Conservation (phyloP, 2,329 filamentous ascomycete species). For the Colletotrichum viniferum region DNA sequence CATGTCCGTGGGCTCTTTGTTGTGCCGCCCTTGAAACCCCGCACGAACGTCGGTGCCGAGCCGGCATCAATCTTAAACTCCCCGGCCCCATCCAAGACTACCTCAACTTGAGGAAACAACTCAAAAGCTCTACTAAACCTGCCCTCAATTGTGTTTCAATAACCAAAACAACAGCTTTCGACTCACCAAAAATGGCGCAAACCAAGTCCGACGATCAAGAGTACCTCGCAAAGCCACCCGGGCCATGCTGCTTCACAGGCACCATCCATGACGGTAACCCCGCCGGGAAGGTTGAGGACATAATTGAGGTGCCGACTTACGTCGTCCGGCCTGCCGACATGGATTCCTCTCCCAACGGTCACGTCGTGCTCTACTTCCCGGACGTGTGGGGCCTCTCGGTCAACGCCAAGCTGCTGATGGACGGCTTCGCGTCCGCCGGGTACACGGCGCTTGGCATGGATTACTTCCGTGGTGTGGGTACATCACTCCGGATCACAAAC, state of each 20-base stretch:
- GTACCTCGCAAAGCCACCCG: conserved; percentile 36
- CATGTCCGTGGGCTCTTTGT: background rate
- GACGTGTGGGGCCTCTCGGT: conserved; percentile 48
- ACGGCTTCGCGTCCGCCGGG: conserved; percentile 48
- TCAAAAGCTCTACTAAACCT: background rate
- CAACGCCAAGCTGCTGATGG: conserved; percentile 49
- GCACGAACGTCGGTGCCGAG: background rate
- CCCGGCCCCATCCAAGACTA: background rate
- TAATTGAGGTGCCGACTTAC: conserved; percentile 43
- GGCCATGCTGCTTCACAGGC: conserved; percentile 43
- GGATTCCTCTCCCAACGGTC: conserved; percentile 34
- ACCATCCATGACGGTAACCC: conserved; percentile 41
- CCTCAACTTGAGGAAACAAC: background rate
- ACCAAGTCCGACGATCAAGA: background rate
- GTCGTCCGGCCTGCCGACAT: conserved; percentile 24
- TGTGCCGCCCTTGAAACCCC: background rate
- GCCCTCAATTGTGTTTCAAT: background rate
- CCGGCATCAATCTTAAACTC: background rate
- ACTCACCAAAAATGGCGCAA: background rate
- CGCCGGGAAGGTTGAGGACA: conserved; percentile 34
- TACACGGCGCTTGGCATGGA: conserved; percentile 47
- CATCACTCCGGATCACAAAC: too few species aligned
- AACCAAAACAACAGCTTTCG: background rate
- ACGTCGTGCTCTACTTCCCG: conserved; percentile 49
- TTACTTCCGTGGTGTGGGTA: conserved; percentile 46